Evolutionary conservation across 768 basidiomycete species (phyloP).

Genomic region (Clitopilus passeckerianus): DNA sequence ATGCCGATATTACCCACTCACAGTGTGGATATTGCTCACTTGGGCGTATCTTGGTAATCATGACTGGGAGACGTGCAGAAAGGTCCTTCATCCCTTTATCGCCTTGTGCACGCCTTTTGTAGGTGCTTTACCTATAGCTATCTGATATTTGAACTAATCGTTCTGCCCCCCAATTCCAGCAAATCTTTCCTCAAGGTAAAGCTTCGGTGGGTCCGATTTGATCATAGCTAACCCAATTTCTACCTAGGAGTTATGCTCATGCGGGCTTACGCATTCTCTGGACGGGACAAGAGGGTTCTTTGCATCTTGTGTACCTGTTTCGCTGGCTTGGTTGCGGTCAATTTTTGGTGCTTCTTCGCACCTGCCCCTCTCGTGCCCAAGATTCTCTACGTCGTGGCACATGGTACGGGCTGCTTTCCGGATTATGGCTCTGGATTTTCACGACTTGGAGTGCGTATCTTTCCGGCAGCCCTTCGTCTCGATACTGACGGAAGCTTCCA

Average conservation of each 20-base stretch:
- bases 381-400: conserved; percentile 15
- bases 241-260: conserved; percentile 35
- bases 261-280: conserved; percentile 38
- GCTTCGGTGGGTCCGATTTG: background rate
- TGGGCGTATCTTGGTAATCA: conserved; percentile 34
- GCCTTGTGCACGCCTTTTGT: conserved; percentile 29
- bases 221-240: background rate
- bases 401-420: conserved; percentile 32
- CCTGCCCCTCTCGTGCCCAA: conserved; percentile 16
- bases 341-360: conserved; percentile 32
- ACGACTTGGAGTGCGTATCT: conserved; percentile 25
- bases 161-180: conserved; percentile 15
- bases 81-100: conserved; percentile 23
- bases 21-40: conserved; percentile 29
- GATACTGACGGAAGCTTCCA: background rate
- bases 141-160: background rate
- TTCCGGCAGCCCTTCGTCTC: background rate
- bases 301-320: conserved; percentile 24
- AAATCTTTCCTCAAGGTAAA: conserved; percentile 35
- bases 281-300: conserved; percentile 24
- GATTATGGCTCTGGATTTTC: conserved; percentile 24
- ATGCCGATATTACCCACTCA: conserved; percentile 36
- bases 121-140: conserved; percentile 4
- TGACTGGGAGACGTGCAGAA: conserved; percentile 21
- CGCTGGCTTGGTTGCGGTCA: conserved; percentile 22